Percentiles rank a stretch among this genome's conserved stretches.
phyloP scores from a whole-genome alignment of 352 stramenopile genomes.

The Globisporangium abappressorium region DNA sequence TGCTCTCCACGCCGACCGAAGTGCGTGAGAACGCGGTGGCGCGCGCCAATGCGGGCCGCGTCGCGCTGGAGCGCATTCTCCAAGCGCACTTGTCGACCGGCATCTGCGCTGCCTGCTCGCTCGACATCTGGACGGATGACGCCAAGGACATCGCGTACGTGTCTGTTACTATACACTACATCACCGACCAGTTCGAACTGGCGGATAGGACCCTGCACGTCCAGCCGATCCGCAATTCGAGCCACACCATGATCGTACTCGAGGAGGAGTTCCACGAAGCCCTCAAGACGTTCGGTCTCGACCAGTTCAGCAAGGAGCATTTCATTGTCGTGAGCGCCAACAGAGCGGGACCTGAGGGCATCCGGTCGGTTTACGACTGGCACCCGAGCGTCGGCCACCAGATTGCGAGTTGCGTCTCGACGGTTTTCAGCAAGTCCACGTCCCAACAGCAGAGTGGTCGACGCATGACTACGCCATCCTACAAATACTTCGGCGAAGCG shows the following conservation, averaged over 20 bases:
- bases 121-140: background rate
- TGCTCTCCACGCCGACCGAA: background rate
- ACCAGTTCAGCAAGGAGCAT: conserved; percentile 3
- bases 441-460: background rate
- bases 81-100: conserved; percentile 1
- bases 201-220: background rate
- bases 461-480: background rate
- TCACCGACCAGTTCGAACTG: background rate
- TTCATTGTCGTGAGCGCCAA: background rate
- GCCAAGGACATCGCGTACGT: background rate
- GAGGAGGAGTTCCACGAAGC: background rate
- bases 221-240: background rate
- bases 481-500: conserved; percentile 2
- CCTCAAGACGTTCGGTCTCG: background rate
- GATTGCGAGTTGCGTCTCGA: background rate
- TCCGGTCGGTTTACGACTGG: background rate
- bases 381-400: background rate
- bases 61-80: background rate
- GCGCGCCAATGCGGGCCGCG: background rate
- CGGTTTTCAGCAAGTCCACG: background rate
- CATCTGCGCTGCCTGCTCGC: background rate
- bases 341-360: too few species aligned
- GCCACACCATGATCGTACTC: background rate
- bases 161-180: background rate
- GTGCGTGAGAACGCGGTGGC: background rate